These are phyloP conservation scores for Sapria himalayana DNA, from an alignment of 345 rosid genomes.

Conservation along the genomic window DNA sequence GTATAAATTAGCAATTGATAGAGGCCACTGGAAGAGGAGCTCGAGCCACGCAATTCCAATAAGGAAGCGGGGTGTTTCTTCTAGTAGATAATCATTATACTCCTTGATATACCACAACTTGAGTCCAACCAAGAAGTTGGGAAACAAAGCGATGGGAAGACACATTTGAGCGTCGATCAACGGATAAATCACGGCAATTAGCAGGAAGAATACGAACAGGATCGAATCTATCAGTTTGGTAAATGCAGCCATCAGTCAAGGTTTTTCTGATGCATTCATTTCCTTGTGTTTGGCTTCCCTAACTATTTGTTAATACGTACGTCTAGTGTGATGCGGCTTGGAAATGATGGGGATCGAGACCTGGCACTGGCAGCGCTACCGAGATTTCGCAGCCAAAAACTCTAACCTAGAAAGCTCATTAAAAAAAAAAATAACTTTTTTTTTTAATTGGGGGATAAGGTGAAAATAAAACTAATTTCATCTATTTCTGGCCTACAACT, in stretches of 20 bases:
- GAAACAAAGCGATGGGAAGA: slow-evolving; percentile 27
- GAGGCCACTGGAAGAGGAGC: slow-evolving; percentile 62
- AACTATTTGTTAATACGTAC: too few species aligned
- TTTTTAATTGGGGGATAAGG: too few species aligned
- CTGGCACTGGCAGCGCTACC: too few species aligned
- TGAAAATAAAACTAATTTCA: too few species aligned
- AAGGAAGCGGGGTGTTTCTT: slow-evolving; percentile 60
- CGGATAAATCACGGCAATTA: slow-evolving; percentile 36
- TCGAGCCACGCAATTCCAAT: slow-evolving; percentile 52
- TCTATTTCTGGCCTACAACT: too few species aligned
- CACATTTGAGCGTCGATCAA: slow-evolving; percentile 35
- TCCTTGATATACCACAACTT: slow-evolving; percentile 19
- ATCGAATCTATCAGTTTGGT: slow-evolving; percentile 31
- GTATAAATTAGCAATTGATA: slow-evolving; percentile 28
- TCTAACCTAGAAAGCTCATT: too few species aligned
- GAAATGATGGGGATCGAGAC: too few species aligned
- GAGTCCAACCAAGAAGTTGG: slow-evolving; percentile 30
- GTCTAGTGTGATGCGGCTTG: too few species aligned
- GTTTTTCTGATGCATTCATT: too few species aligned
- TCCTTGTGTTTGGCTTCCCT: too few species aligned
- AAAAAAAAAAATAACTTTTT: too few species aligned
- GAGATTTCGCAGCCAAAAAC: too few species aligned
- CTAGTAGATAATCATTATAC: slow-evolving; percentile 38
- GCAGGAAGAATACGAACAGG: slow-evolving; percentile 33
- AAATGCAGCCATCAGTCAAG: slow-evolving; percentile 23